Evolutionary conservation across 176 grass and related monocot species (phyloP).

Genomic region (Elaeis guineensis): DNA sequence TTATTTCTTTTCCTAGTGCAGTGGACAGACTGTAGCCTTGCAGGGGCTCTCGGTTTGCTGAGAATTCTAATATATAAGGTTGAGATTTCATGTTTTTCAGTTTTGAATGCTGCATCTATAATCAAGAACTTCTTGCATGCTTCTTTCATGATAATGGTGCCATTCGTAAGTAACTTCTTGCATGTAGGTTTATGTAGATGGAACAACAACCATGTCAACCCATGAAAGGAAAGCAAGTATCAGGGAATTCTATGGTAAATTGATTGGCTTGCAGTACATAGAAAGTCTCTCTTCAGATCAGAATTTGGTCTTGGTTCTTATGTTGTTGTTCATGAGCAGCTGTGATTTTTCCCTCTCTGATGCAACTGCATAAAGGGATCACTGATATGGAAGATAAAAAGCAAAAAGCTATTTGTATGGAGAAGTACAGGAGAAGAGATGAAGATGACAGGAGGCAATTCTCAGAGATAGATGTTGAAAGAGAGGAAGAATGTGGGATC

Average conservation of each 20-base stretch:
- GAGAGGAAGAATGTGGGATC: constrained; percentile 89
- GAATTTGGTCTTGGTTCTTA: neutral
- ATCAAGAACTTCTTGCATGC: neutral
- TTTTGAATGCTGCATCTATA: neutral
- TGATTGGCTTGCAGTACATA: too few species aligned
- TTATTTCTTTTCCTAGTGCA: constrained; percentile 77
- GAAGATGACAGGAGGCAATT: constrained; percentile 31
- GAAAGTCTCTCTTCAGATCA: too few species aligned
- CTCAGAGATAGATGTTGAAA: constrained; percentile 71
- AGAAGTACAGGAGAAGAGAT: constrained; percentile 63
- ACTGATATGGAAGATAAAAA: constrained; percentile 62
- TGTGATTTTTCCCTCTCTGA: constrained; percentile 80
- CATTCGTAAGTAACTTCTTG: too few species aligned
- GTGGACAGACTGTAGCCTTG: constrained; percentile 73
- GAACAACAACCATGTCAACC: constrained; percentile 70
- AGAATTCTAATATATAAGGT: constrained; percentile 87
- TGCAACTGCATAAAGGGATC: constrained; percentile 85
- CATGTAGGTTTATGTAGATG: constrained; percentile 84
- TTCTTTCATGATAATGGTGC: too few species aligned
- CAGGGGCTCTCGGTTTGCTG: constrained; percentile 57
- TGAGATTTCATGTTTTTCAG: neutral
- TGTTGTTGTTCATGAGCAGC: constrained; percentile 28
- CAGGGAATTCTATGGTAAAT: constrained; percentile 79
- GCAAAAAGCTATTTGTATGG: constrained; percentile 51
- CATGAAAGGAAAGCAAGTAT: constrained; percentile 84